Evolutionary conservation across 2,329 filamentous ascomycete genomes (phyloP), one percentile per base, ranked within the genome.

Genomic region (Drechslerella coelobrocha): DNA sequence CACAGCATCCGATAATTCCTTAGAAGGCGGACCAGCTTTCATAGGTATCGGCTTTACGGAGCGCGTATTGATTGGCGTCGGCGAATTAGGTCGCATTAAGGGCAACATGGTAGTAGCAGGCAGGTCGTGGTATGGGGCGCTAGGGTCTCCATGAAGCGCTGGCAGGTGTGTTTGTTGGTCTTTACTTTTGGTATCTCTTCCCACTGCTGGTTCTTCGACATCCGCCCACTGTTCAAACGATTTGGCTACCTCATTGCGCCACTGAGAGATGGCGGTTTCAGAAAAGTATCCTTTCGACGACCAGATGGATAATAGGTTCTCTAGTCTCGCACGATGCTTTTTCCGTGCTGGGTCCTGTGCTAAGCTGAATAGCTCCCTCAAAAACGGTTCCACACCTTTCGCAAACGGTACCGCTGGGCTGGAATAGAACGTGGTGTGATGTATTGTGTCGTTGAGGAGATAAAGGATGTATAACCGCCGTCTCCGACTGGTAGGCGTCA

Each of bases 21-120:
- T 85, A 61, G 89, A 85, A 10, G 87, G 89, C 1, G 86, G 88
- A 0, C 89, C 89, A 0, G 87, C 80, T 1, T 83, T 81, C 59
- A 95, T 85, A 61, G 89, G 86, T 31, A 94, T 81, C 2, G 91
- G 89, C 73, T 86, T 88, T 73, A 93, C 85, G 74, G 86, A 83
- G 6, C 86, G 82, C 0, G 89, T 84, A 45, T 88, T 86, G 80
- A 96, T 91, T 5, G 91, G 87, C 53, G 85, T 83, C 7, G 86
- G 86, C 0, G 89, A 91, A 76, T 93, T 89, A 2, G 88, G 89
- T 39, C 89, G 85, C 68, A 96, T 86, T 61, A 89, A 88, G 2
- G 89, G 89, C 50, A 96, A 84, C 82, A 92, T 88, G 73, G 90
- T 93, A 1, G 86, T 89, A 1, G 91, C 91, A 0, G 91, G 91